Evolutionary conservation across 441 rosid genomes (phyloP).

Genomic region (Erysimum cheiri): DNA sequence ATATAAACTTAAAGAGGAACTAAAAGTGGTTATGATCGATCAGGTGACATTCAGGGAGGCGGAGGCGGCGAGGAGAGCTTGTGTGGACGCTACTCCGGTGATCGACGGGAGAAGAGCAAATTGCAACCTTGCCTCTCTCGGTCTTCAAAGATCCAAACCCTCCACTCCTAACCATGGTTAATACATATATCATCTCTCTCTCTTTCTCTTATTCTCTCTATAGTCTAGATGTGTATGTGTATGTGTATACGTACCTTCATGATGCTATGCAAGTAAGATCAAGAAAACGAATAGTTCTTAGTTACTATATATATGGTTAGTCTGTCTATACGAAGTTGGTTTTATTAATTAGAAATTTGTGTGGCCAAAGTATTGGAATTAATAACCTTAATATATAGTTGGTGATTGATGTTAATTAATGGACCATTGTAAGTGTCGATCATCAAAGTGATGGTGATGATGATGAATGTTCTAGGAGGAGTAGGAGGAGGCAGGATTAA

Average conservation of each 20-base stretch:
- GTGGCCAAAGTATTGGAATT: not conserved
- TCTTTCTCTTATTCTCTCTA: not conserved
- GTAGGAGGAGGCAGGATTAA: constrained; percentile 58
- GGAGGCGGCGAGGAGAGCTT: constrained; percentile 89
- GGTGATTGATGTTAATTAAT: constrained; percentile 23
- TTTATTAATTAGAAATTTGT: not conserved
- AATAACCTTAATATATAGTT: constrained; percentile 17
- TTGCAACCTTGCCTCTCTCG: constrained; percentile 92
- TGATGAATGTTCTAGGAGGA: constrained; percentile 38
- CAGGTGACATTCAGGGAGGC: constrained; percentile 91
- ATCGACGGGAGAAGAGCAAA: constrained; percentile 98
- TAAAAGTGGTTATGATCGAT: constrained; percentile 32
- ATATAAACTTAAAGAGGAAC: not conserved
- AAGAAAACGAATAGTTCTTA: not conserved
- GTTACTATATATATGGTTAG: constrained; percentile 16
- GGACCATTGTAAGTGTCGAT: constrained; percentile 19
- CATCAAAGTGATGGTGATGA: constrained; percentile 16
- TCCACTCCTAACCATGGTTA: constrained; percentile 87
- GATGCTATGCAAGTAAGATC: constrained; percentile 19
- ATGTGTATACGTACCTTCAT: not conserved
- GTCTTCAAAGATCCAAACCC: constrained; percentile 94
- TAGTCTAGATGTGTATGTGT: not conserved
- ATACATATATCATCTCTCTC: not conserved
- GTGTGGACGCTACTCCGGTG: constrained; percentile 90
- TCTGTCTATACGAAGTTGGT: constrained; percentile 2